Base-by-base conservation (phyloP, 192 early-diverging fungal species). In the Bifiguratus adelaidae region DNA sequence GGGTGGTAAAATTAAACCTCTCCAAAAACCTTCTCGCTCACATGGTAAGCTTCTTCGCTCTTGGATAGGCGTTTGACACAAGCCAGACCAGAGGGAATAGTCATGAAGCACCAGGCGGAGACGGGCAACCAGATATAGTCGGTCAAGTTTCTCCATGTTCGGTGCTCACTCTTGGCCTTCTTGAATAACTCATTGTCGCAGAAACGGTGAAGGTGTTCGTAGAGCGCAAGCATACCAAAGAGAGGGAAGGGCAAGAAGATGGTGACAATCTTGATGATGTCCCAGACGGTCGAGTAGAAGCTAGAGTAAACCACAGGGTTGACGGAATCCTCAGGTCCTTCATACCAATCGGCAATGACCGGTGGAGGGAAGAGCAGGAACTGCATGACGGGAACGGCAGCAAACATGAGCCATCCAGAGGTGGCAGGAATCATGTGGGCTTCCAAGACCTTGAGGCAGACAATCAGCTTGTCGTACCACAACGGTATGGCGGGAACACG, bases 401-500 rank as follows among this genome's bases (percentile, higher is more conserved):
- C 71, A 50, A 74, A 63, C 70, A 74, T 74, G 3, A 69, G 38
- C 69, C 67, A 67, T n/a, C 71, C 67, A 26, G 71, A 71, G n/a
- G 68, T 67, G 19, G 42, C 48, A 3, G 68, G 68, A 30, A 74
- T 58, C 54, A 74, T 49, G 20, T 74, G 71, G 2, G 71, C 71
- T 52, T 74, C 71, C 16, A 74, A 34, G 7, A 74, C 68, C 32
- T 71, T 58, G 27, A 65, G 24, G 13, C 57, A 52, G 15, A 65
- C 48, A 4, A 58, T 26, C 30, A 74, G 33, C 19, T 67, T 67
- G 29, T 73, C 65, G 22, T 52, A 27, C 48, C 40, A 54, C 32
- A 44, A 61, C n/a, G 41, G 44, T 47, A 23, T 50, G 56, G 6
- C 47, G 52, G 15, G 41, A 52, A 38, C 50, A 50, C 53, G 48